Percentiles rank a stretch among this genome's conserved stretches.
phyloP scores from a whole-genome alignment of 1,139 yeast genomes.

The Zygoascus hellenicus region DNA sequence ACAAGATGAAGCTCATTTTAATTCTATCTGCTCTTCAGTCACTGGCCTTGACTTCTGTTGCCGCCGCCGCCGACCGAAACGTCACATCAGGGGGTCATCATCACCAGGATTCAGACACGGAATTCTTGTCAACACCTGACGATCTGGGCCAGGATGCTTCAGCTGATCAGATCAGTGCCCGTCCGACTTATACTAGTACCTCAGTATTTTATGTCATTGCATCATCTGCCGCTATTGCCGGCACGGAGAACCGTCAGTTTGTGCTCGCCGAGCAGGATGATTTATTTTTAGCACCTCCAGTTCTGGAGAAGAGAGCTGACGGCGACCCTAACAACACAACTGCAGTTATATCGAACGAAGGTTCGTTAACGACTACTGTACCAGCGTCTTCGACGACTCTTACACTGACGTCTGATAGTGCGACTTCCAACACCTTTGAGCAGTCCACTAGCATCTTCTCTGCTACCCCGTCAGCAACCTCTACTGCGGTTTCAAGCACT shows the following conservation, averaged over 20 bases:
- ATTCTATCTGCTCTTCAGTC: no score
- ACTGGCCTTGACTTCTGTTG: no score
- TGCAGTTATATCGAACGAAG: background rate
- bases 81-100: no score
- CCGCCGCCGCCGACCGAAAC: no score
- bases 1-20: no score
- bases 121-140: no score
- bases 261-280: background rate
- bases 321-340: conserved; percentile 10
- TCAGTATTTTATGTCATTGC: conserved; percentile 3
- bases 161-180: no score
- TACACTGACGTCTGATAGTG: conserved; percentile 4
- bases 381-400: conserved; percentile 7
- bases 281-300: conserved; percentile 7
- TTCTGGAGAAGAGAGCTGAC: conserved; percentile 6
- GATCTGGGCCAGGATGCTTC: no score
- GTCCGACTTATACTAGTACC: background rate
- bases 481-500: conserved; percentile 10
- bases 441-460: conserved; percentile 8
- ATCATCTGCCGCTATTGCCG: conserved; percentile 1
- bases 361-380: background rate
- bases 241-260: background rate
- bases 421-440: background rate
- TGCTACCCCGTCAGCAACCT: conserved; percentile 12
- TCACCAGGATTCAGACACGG: no score